phyloP scores from a whole-genome alignment of 192 early-diverging fungal species.

The Podila epicladia region DNA sequence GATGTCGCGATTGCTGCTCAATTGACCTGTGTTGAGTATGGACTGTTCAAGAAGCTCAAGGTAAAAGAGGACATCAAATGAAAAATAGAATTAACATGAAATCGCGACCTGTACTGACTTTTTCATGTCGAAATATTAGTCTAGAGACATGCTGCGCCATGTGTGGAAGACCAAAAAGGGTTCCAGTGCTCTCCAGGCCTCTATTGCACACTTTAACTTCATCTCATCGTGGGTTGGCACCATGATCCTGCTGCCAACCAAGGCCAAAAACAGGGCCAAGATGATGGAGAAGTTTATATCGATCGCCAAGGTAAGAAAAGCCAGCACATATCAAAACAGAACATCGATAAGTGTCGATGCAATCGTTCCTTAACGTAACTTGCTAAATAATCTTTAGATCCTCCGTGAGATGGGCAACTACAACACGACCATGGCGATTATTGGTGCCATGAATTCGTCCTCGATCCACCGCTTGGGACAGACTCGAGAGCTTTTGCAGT shows the following conservation, averaged over 20 bases:
- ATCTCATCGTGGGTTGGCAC: constrained; percentile 81
- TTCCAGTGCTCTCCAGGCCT: constrained; percentile 59
- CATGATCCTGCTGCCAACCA: constrained; percentile 68
- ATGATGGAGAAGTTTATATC: constrained; percentile 76
- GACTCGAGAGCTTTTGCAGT: constrained; percentile 62
- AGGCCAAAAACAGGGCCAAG: constrained; percentile 68
- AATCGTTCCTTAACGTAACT: constrained; percentile 1
- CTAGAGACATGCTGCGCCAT: constrained; percentile 68
- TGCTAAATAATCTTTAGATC: constrained; percentile 37
- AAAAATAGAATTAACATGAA: not conserved
- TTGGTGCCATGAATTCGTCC: constrained; percentile 74
- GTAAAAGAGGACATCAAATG: constrained; percentile 25
- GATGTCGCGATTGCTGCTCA: constrained; percentile 70
- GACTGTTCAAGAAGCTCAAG: constrained; percentile 72
- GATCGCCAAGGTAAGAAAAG: constrained; percentile 65
- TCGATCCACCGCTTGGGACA: constrained; percentile 71
- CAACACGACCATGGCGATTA: constrained; percentile 81
- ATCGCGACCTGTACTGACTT: constrained; percentile 1
- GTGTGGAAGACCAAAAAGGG: constrained; percentile 61
- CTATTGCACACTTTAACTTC: constrained; percentile 76
- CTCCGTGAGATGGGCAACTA: constrained; percentile 75
- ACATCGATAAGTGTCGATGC: not conserved
- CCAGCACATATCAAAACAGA: not conserved
- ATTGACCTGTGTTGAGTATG: constrained; percentile 69
- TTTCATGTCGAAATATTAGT: constrained; percentile 44